Percentiles rank a stretch among this genome's conserved stretches.
phyloP scores from a whole-genome alignment of 225 moss, liverwort and hornwort genomes.

The Pleurozium schreberi region DNA sequence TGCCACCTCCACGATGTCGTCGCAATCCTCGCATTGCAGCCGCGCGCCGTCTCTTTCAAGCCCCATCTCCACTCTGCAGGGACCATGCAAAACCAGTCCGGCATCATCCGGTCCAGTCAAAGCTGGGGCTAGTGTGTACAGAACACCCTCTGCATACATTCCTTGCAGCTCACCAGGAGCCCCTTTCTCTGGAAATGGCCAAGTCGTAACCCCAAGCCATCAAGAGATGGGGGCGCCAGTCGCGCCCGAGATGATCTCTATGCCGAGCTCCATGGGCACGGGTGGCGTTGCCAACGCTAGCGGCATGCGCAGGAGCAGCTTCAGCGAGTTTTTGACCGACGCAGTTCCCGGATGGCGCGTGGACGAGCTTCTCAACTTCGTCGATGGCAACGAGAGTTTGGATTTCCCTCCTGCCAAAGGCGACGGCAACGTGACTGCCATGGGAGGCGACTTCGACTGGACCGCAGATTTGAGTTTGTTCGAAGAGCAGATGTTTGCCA shows the following conservation, averaged over 20 bases:
- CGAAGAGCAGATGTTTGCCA: conserved; percentile 70
- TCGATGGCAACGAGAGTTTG: conserved; percentile 55
- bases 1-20: conserved; percentile 14
- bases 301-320: conserved; percentile 38
- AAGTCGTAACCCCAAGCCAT: neutral
- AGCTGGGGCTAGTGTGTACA: neutral
- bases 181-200: neutral
- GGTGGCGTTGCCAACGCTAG: neutral
- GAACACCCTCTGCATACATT: neutral
- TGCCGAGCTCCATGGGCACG: neutral
- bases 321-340: conserved; percentile 66
- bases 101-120: neutral
- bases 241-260: neutral
- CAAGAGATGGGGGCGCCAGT: neutral
- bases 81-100: neutral
- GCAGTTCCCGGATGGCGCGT: conserved; percentile 65
- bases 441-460: conserved; percentile 66
- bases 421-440: conserved; percentile 17
- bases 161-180: neutral
- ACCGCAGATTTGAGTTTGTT: conserved; percentile 65
- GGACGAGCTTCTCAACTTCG: conserved; percentile 67
- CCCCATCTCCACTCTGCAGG: conserved; percentile 12
- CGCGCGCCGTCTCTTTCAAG: neutral
- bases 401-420: conserved; percentile 59
- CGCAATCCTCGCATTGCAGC: conserved; percentile 21